phyloP scores from a whole-genome alignment of 495 filamentous ascomycete genomes.

The Trichoderma parareesei region DNA sequence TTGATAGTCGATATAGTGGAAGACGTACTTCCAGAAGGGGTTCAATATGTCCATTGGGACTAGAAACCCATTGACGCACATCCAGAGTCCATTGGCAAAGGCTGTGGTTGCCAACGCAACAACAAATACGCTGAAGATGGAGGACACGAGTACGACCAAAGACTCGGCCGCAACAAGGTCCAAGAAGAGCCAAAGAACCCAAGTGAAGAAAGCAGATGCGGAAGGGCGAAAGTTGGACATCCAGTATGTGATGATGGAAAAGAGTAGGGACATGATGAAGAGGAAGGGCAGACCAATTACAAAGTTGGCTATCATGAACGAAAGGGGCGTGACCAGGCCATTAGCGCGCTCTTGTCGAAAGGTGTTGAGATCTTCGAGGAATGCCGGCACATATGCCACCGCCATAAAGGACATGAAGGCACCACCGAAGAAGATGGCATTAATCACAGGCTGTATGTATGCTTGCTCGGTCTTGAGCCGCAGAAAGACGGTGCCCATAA shows the following conservation, averaged over 20 bases:
- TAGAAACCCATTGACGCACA: conserved; percentile 74
- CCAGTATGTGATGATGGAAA: conserved; percentile 70
- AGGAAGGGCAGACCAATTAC: conserved; percentile 67
- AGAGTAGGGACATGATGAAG: conserved; percentile 65
- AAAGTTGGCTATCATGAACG: conserved; percentile 71
- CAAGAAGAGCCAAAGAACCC: conserved; percentile 80
- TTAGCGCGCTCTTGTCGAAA: conserved; percentile 75
- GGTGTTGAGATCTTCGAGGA: conserved; percentile 65
- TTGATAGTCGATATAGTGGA: conserved; percentile 80
- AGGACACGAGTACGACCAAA: conserved; percentile 66
- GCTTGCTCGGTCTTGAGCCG: conserved; percentile 54
- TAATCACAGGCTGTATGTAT: conserved; percentile 69
- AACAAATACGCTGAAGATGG: conserved; percentile 69
- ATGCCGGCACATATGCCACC: conserved; percentile 75
- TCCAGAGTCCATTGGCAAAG: conserved; percentile 81
- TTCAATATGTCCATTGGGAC: conserved; percentile 64
- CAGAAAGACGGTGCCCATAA: conserved; percentile 85
- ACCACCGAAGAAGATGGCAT: conserved; percentile 73
- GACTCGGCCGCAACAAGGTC: conserved; percentile 75
- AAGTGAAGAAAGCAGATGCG: conserved; percentile 62
- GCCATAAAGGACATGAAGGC: conserved; percentile 94
- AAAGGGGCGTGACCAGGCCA: conserved; percentile 64
- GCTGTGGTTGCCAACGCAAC: conserved; percentile 65
- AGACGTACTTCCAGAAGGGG: conserved; percentile 76
- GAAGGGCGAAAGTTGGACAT: conserved; percentile 65